These are phyloP conservation scores for Globisporangium megalacanthum DNA, from an alignment of 352 stramenopile genomes.

Conservation along the genomic window DNA sequence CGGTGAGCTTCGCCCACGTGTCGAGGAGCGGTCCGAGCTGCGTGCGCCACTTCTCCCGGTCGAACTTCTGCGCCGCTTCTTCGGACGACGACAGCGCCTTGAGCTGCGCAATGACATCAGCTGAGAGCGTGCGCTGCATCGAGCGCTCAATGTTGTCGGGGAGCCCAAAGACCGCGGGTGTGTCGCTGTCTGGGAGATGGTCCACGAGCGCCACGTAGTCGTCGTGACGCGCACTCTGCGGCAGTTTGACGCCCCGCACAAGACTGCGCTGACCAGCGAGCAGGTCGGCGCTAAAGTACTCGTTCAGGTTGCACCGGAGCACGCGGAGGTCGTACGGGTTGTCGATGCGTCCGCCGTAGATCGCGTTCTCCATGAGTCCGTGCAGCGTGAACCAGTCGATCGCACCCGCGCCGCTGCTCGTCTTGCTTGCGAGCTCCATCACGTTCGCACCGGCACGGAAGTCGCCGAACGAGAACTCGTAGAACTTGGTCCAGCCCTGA, in stretches of 20 bases:
- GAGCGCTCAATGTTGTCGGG: constrained; percentile 94
- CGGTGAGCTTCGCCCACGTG: constrained; percentile 83
- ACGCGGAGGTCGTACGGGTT: constrained; percentile 92
- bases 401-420: constrained; percentile 11
- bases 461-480: constrained; percentile 95
- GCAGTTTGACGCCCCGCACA: constrained; percentile 65
- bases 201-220: constrained; percentile 74
- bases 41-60: constrained; percentile 89
- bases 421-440: constrained; percentile 74
- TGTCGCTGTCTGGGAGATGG: constrained; percentile 61
- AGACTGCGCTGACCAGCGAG: constrained; percentile 58
- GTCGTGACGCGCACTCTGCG: constrained; percentile 49
- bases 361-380: constrained; percentile 94
- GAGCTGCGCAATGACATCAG: constrained; percentile 82
- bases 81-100: constrained; percentile 75
- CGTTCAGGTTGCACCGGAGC: constrained; percentile 77
- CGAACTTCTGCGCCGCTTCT: constrained; percentile 67
- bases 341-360: constrained; percentile 93
- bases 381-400: constrained; percentile 92
- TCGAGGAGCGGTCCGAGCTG: constrained; percentile 88
- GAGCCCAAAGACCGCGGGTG: constrained; percentile 86
- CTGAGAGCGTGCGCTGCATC: constrained; percentile 87
- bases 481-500: constrained; percentile 96
- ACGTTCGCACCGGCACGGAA: constrained; percentile 90
- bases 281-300: constrained; percentile 86